A percentile compares a stretch with the other conserved stretches of the same genome.
Conservation (phyloP, 495 filamentous ascomycete species). For the Neurospora sp. region DNA sequence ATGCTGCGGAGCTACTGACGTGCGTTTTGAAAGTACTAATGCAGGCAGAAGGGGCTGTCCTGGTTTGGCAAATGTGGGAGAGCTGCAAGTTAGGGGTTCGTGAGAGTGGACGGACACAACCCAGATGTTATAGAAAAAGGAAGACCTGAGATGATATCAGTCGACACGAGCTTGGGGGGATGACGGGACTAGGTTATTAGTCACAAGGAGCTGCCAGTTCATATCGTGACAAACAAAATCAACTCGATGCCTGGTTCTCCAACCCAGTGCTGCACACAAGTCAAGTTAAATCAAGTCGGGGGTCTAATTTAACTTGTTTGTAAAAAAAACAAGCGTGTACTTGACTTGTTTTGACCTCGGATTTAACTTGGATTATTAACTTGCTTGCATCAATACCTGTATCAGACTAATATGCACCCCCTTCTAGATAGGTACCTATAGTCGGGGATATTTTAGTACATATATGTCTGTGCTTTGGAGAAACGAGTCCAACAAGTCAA, state of each 20-base stretch:
- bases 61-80: not conserved
- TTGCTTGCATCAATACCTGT: no score
- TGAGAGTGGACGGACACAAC: not conserved
- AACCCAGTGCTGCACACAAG: not conserved
- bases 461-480: no score
- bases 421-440: no score
- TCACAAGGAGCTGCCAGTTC: not conserved
- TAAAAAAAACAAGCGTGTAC: no score
- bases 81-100: not conserved
- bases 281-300: no score
- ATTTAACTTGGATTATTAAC: no score
- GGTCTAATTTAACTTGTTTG: no score
- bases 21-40: not conserved
- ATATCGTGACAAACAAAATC: not conserved
- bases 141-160: not conserved
- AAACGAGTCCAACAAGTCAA: no score
- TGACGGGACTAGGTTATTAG: not conserved
- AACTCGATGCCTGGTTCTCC: not conserved
- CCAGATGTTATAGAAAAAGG: not conserved
- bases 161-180: not conserved
- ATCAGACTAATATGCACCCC: no score
- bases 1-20: not conserved
- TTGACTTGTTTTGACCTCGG: no score
- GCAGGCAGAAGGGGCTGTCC: not conserved
- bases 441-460: no score